Conservation (phyloP, 371 early-diverging fungal species). For the Circinella umbellata region DNA sequence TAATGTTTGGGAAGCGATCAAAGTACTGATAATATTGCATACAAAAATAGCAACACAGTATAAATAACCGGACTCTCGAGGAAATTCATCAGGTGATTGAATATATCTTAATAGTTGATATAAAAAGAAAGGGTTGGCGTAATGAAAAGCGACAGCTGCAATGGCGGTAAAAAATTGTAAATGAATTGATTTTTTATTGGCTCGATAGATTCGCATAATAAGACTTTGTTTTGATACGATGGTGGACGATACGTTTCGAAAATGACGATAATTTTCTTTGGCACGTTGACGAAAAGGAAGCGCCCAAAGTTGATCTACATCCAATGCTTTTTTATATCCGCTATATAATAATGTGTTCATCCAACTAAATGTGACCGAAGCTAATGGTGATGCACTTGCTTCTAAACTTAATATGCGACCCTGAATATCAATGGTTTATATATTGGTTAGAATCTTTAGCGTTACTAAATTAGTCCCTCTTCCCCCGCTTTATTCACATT, state of each 20-base stretch:
- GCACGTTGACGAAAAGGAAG: constrained; percentile 54
- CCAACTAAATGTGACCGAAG: constrained; percentile 78
- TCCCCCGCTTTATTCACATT: too few relatives aligned
- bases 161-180: constrained; percentile 57
- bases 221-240: constrained; percentile 6
- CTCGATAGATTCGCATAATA: constrained; percentile 30
- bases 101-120: constrained; percentile 51
- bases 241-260: constrained; percentile 16
- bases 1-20: constrained; percentile 63
- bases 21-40: constrained; percentile 56
- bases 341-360: constrained; percentile 68
- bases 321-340: constrained; percentile 63
- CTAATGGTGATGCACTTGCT: constrained; percentile 64
- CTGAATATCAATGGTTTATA: constrained; percentile 16
- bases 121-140: constrained; percentile 60
- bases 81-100: constrained; percentile 40
- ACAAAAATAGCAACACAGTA: constrained; percentile 58
- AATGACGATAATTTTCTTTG: constrained; percentile 42
- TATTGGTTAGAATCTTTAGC: not conserved
- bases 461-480: too few relatives aligned
- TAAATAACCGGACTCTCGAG: constrained; percentile 48
- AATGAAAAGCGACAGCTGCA: constrained; percentile 56
- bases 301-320: constrained; percentile 72
- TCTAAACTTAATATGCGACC: constrained; percentile 64
- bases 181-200: constrained; percentile 39